Percentiles rank a stretch among this genome's conserved stretches.
These are phyloP conservation scores for Loxodes magnus DNA, from an alignment of 73 alveolate genomes.

Conservation along the genomic window DNA sequence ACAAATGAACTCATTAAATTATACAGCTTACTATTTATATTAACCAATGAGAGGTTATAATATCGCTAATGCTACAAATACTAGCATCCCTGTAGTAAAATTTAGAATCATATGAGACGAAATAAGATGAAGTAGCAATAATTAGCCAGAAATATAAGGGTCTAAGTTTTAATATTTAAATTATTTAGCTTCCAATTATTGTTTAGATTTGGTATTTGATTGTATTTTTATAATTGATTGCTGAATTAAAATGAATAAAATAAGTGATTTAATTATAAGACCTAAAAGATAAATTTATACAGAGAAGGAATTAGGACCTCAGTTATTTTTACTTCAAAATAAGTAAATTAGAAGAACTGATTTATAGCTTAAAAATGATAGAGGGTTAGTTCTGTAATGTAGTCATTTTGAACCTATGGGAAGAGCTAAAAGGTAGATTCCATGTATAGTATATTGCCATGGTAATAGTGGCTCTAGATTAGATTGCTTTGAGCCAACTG, in stretches of 20 bases:
- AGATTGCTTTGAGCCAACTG: slow-evolving; percentile 9
- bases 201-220: no score
- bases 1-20: no score
- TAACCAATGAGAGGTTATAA: no score
- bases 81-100: no score
- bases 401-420: neutral
- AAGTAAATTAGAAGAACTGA: neutral
- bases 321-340: neutral
- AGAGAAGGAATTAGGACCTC: neutral
- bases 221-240: no score
- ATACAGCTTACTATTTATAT: no score
- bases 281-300: neutral
- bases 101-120: no score
- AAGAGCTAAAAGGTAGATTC: neutral
- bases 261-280: neutral
- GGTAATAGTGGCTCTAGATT: slow-evolving; percentile 19
- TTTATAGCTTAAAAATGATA: neutral
- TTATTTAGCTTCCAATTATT: no score
- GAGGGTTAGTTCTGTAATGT: neutral
- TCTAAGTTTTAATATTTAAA: no score
- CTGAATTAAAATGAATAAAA: neutral
- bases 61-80: no score
- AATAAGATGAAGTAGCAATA: no score
- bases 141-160: no score
- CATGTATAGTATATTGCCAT: slow-evolving; percentile 18